These are phyloP conservation scores for Lasiodiplodia gonubiensis DNA, from an alignment of 2,329 filamentous ascomycete species.

Conservation along the genomic window DNA sequence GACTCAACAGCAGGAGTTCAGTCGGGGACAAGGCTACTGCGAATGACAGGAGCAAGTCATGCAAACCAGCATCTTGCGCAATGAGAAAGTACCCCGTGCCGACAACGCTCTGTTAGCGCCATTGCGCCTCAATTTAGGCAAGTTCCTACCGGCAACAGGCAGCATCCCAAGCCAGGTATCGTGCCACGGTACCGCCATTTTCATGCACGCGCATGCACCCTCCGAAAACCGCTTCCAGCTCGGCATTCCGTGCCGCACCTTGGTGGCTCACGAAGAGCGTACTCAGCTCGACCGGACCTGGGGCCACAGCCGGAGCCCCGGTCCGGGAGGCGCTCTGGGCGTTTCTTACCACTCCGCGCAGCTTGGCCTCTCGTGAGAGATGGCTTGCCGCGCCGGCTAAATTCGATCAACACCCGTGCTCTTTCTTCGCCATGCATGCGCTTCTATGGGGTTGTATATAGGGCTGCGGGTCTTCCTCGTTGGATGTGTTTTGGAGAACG, in stretches of 20 bases:
- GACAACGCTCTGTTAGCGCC: slow-evolving; percentile 6
- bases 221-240: not conserved
- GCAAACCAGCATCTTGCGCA: not conserved
- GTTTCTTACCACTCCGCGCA: slow-evolving; percentile 21
- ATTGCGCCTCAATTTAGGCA: slow-evolving; percentile 6
- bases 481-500: slow-evolving; percentile 4
- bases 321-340: slow-evolving; percentile 23
- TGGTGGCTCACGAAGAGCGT: not conserved
- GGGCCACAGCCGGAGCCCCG: slow-evolving; percentile 7
- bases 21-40: not conserved
- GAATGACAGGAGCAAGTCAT: not conserved
- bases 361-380: slow-evolving; percentile 4
- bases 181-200: not conserved
- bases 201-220: not conserved
- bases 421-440: not conserved
- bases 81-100: not conserved
- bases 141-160: slow-evolving; percentile 2
- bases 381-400: slow-evolving; percentile 23
- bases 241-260: slow-evolving; percentile 2
- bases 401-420: slow-evolving; percentile 6
- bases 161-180: not conserved
- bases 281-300: not conserved
- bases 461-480: not conserved
- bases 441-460: slow-evolving; percentile 10
- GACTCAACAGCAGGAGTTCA: no score